These are phyloP conservation scores for Annulohypoxylon nitens DNA, from an alignment of 495 filamentous ascomycete species.

Conservation along the genomic window DNA sequence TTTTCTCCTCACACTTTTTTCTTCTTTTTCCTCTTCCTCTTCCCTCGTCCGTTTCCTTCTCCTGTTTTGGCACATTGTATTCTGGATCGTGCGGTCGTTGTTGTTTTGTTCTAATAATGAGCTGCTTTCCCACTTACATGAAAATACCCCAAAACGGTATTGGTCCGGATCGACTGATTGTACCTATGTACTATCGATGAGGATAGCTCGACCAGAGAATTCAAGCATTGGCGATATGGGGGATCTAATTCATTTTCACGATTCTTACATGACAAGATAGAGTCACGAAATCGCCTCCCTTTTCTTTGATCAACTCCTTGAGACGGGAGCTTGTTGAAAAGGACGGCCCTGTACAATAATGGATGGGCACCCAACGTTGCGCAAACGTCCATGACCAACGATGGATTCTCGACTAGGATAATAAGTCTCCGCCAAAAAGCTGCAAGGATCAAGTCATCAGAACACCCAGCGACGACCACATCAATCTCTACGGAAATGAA, in stretches of 20 bases:
- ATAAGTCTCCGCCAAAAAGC: conserved; percentile 33
- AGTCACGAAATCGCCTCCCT: conserved; percentile 9
- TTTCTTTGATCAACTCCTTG: conserved; percentile 6
- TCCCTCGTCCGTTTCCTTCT: background rate
- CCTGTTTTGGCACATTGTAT: conserved; percentile 16
- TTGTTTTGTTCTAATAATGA: conserved; percentile 32
- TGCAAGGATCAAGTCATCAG: conserved; percentile 41
- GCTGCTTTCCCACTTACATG: conserved; percentile 40
- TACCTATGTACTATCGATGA: conserved; percentile 34
- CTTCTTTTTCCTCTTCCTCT: conserved; percentile 13
- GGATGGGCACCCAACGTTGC: conserved; percentile 38
- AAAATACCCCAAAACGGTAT: conserved; percentile 50
- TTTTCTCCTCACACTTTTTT: conserved; percentile 37
- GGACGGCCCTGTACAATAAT: conserved; percentile 23
- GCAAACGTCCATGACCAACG: conserved; percentile 43
- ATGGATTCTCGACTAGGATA: conserved; percentile 39
- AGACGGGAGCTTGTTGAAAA: conserved; percentile 11
- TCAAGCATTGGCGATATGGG: conserved; percentile 1
- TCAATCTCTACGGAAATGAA: conserved; percentile 22
- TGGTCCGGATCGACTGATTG: conserved; percentile 29
- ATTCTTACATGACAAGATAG: background rate
- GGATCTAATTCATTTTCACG: conserved; percentile 4
- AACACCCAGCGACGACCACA: conserved; percentile 16
- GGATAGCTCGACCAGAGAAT: conserved; percentile 18
- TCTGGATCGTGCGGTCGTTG: conserved; percentile 20